Evolutionary conservation across 352 stramenopile genomes (phyloP).

Genomic region (Globisporangium spinosum): DNA sequence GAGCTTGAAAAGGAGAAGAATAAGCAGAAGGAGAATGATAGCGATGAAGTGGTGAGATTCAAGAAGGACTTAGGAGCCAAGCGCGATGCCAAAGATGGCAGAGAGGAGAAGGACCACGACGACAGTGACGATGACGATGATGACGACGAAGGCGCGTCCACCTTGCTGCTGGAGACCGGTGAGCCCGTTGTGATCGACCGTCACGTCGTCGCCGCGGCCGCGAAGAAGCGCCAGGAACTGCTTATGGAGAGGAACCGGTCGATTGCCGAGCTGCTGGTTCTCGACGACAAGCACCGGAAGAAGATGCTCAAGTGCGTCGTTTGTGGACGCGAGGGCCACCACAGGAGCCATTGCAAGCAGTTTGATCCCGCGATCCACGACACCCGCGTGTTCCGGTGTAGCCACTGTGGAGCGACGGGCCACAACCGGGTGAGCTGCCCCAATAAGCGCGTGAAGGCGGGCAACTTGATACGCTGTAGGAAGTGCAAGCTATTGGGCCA

Average conservation of each 20-base stretch:
- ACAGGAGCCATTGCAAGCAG: background rate
- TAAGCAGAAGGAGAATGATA: background rate
- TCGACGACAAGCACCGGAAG: background rate
- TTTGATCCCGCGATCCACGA: background rate
- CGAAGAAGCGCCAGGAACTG: background rate
- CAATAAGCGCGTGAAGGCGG: background rate
- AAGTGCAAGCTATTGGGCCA: constrained; percentile 14
- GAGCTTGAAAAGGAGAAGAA: background rate
- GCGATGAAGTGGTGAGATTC: background rate
- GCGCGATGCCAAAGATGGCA: background rate
- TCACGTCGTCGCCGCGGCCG: background rate
- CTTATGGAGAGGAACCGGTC: background rate
- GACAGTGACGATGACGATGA: background rate
- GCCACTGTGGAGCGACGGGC: background rate
- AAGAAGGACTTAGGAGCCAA: background rate
- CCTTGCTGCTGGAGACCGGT: constrained; percentile 15
- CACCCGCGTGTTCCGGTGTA: background rate
- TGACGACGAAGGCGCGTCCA: background rate
- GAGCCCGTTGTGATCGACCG: background rate
- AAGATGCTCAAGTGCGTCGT: background rate
- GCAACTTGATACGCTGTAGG: constrained; percentile 3
- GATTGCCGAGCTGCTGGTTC: background rate
- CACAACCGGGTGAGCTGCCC: constrained; percentile 5
- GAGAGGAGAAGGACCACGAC: background rate
- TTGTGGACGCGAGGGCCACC: background rate